A percentile compares a stretch with the other conserved stretches of the same genome.
phyloP scores from a whole-genome alignment of 2,329 filamentous ascomycete genomes.

The Fusarium compactum region DNA sequence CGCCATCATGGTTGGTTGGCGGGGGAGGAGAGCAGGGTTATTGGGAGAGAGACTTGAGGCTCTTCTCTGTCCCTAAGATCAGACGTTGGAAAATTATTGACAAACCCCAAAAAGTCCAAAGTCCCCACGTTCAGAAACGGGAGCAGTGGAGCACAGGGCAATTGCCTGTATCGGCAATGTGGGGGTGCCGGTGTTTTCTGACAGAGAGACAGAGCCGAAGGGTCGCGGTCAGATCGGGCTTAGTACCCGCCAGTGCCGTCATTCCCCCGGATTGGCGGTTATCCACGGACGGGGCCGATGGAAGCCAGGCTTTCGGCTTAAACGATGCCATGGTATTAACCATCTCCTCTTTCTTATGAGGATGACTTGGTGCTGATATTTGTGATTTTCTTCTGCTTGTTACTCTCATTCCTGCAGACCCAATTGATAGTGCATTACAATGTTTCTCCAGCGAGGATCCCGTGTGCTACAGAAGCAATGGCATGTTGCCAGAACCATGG shows the following conservation, averaged over 20 bases:
- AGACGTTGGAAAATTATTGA: constrained; percentile 39
- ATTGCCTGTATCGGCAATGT: constrained; percentile 33
- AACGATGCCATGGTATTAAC: constrained; percentile 34
- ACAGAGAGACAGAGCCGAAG: constrained; percentile 29
- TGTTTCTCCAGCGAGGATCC: constrained; percentile 68
- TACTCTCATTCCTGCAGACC: constrained; percentile 32
- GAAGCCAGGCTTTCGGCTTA: constrained; percentile 52
- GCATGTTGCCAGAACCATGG: constrained; percentile 58
- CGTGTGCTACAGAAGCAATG: constrained; percentile 65
- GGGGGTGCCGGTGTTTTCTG: constrained; percentile 18
- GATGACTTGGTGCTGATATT: constrained; percentile 17
- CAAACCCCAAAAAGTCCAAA: background rate
- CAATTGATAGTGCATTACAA: constrained; percentile 48
- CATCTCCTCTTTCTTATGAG: constrained; percentile 41
- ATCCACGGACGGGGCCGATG: constrained; percentile 52
- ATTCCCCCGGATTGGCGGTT: constrained; percentile 53
- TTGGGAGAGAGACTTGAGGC: constrained; percentile 16
- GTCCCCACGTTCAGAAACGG: constrained; percentile 26
- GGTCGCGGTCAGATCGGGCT: constrained; percentile 38
- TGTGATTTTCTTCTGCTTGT: constrained; percentile 26
- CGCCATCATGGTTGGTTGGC: constrained; percentile 46
- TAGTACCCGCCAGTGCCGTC: constrained; percentile 36
- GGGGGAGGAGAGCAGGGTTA: background rate
- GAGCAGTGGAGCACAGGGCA: constrained; percentile 36
- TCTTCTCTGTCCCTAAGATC: constrained; percentile 14